Conservation (phyloP, 1,284 basidiomycete genomes). For the Moesziomyces sp. region DNA sequence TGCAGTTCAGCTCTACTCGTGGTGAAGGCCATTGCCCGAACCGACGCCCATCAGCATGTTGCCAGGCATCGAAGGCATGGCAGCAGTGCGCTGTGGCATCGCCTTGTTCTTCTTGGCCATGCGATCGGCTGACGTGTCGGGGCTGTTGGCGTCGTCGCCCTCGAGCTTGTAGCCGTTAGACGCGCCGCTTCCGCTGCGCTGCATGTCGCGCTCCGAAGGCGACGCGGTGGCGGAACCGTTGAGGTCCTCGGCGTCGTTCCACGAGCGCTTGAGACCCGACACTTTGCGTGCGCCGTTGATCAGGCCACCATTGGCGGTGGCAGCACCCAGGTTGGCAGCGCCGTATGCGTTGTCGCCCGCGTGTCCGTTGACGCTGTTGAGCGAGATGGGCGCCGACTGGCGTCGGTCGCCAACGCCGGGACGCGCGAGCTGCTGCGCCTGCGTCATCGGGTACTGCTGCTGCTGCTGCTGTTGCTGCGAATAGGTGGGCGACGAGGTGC, state of each 20-base stretch:
- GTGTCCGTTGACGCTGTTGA: constrained; percentile 28
- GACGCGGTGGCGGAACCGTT: constrained; percentile 40
- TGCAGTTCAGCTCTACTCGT: constrained; percentile 17
- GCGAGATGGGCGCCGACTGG: constrained; percentile 44
- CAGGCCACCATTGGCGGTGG: constrained; percentile 23
- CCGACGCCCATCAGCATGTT: constrained; percentile 50
- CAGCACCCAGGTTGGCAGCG: constrained; percentile 36
- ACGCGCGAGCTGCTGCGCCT: constrained; percentile 43
- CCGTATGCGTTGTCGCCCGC: constrained; percentile 42
- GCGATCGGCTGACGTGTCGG: constrained; percentile 42
- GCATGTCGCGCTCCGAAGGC: constrained; percentile 51
- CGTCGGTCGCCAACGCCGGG: constrained; percentile 40
- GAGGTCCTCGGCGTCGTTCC: constrained; percentile 46
- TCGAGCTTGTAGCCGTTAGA: constrained; percentile 51
- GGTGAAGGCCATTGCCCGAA: constrained; percentile 40
- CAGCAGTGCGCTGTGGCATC: constrained; percentile 29
- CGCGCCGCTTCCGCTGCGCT: constrained; percentile 42
- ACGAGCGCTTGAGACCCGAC: constrained; percentile 49
- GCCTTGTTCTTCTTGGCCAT: constrained; percentile 46
- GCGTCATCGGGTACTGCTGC: constrained; percentile 42
- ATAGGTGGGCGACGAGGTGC: constrained; percentile 47
- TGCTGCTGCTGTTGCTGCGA: constrained; percentile 31
- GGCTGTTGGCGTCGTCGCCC: constrained; percentile 42
- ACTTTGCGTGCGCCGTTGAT: constrained; percentile 48
- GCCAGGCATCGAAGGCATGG: constrained; percentile 40